Percentiles rank a stretch among this genome's conserved stretches.
Evolutionary conservation across 2,329 filamentous ascomycete genomes (phyloP).

Genomic region (Monosporascus ibericus): DNA sequence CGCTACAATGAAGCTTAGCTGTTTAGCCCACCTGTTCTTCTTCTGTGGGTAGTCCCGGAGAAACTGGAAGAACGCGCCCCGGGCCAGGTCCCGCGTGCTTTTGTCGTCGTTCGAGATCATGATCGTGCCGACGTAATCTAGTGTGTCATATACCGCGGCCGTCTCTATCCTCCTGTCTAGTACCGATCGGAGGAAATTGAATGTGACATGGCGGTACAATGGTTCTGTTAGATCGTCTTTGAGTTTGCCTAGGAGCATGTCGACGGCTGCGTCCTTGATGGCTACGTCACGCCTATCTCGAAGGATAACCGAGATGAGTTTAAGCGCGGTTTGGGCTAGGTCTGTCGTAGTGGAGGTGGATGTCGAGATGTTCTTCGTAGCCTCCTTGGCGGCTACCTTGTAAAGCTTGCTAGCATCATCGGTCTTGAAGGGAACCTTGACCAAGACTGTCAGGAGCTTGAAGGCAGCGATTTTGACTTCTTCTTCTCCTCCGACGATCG

Average conservation of each 20-base stretch:
- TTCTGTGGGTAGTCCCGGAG: conserved; percentile 90
- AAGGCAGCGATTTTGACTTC: conserved; percentile 88
- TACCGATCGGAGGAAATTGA: conserved; percentile 86
- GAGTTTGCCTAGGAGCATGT: conserved; percentile 74
- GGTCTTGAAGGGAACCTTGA: conserved; percentile 73
- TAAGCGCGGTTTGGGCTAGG: conserved; percentile 79
- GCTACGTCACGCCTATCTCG: conserved; percentile 71
- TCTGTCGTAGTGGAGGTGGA: conserved; percentile 77
- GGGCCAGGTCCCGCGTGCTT: conserved; percentile 77
- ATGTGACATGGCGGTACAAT: conserved; percentile 84
- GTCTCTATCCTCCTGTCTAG: conserved; percentile 82
- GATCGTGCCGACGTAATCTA: conserved; percentile 82
- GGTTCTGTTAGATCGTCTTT: conserved; percentile 89
- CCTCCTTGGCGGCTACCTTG: conserved; percentile 78
- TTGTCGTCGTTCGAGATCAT: conserved; percentile 97
- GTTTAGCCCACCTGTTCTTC: conserved; percentile 81
- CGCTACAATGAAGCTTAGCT: conserved; percentile 79
- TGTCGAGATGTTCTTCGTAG: conserved; percentile 71
- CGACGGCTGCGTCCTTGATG: conserved; percentile 75
- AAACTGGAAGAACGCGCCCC: conserved; percentile 90
- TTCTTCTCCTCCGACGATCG: conserved; percentile 76
- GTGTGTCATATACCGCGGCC: conserved; percentile 80
- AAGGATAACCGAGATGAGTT: conserved; percentile 78
- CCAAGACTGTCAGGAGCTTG: conserved; percentile 75
- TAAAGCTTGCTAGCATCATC: conserved; percentile 59